These are phyloP conservation scores for Hibiscus trionum DNA, from an alignment of 345 rosid species.

Conservation along the genomic window DNA sequence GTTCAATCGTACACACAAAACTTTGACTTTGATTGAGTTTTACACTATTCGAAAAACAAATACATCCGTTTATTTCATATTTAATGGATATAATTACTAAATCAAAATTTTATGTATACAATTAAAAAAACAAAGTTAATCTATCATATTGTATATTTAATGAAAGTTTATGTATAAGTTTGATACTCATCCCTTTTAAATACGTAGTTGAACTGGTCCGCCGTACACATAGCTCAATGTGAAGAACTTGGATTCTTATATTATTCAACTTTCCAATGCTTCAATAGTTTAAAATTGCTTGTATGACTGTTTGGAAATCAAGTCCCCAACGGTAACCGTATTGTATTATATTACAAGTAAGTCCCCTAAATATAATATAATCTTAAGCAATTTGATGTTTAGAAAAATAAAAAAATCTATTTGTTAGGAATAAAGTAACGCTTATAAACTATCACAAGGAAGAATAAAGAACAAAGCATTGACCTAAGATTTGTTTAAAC, in stretches of 20 bases:
- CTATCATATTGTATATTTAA: too few relatives aligned
- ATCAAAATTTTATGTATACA: too few relatives aligned
- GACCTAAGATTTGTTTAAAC: background rate
- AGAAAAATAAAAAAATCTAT: background rate
- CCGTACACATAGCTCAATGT: background rate
- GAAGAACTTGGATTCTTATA: background rate
- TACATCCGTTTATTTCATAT: too few relatives aligned
- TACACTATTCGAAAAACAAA: too few relatives aligned
- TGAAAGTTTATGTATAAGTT: too few relatives aligned
- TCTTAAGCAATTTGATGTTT: background rate
- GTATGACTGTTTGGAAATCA: conserved; percentile 5
- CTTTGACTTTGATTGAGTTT: too few relatives aligned
- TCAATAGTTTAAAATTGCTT: conserved; percentile 1
- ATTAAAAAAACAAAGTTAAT: too few relatives aligned
- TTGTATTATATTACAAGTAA: background rate
- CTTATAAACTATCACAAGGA: background rate
- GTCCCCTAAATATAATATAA: background rate
- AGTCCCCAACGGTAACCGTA: background rate
- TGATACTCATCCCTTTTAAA: background rate
- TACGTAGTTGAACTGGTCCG: background rate
- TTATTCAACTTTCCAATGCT: background rate
- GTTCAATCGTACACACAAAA: too few relatives aligned
- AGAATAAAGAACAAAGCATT: conserved; percentile 5
- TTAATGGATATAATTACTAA: too few relatives aligned
- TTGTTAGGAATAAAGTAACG: too few relatives aligned